Evolutionary conservation across 345 rosid species (phyloP).

Genomic region (Dimocarpus longan): DNA sequence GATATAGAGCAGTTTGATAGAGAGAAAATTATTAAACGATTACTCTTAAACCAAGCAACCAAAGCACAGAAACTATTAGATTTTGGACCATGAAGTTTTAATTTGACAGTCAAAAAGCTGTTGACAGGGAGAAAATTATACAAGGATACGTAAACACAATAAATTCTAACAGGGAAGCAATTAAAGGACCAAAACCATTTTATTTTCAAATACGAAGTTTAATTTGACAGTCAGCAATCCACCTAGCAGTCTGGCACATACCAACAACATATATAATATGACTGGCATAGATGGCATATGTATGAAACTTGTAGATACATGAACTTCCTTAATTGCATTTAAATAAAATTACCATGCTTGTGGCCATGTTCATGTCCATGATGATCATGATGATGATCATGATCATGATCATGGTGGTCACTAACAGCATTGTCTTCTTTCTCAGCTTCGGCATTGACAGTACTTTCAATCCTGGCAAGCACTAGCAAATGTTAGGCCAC

Average conservation of each 20-base stretch:
- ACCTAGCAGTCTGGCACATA: neutral
- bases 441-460: conserved; percentile 55
- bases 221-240: neutral
- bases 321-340: neutral
- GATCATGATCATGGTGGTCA: conserved; percentile 53
- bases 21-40: neutral
- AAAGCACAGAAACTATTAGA: neutral
- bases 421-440: conserved; percentile 55
- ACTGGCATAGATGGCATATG: neutral
- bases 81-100: neutral
- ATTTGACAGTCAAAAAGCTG: neutral
- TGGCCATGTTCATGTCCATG: conserved; percentile 62
- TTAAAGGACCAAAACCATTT: neutral
- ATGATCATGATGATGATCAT: conserved; percentile 45
- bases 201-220: neutral
- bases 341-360: conserved; percentile 59
- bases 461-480: conserved; percentile 75
- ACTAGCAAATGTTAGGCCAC: conserved; percentile 18
- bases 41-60: conserved; percentile 1
- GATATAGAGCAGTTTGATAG: neutral
- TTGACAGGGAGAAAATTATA: neutral
- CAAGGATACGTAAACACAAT: neutral
- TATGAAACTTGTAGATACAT: neutral
- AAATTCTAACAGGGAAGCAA: neutral
- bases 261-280: neutral